phyloP scores from a whole-genome alignment of 2,329 filamentous ascomycete species.

The Cordyceps militaris region DNA sequence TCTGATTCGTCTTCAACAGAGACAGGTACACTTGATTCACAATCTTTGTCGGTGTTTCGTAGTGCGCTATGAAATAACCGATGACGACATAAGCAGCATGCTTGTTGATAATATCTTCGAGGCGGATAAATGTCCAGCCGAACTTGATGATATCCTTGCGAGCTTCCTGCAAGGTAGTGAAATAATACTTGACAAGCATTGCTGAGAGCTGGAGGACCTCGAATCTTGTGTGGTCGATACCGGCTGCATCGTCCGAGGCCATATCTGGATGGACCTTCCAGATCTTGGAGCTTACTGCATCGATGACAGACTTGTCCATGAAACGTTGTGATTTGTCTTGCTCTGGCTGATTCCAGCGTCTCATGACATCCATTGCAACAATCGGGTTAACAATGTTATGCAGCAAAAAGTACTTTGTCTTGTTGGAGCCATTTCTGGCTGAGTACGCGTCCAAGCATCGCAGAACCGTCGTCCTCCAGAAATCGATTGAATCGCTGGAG shows the following conservation, averaged over 20 bases:
- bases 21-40: conserved; percentile 92
- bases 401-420: conserved; percentile 86
- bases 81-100: conserved; percentile 96
- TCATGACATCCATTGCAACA: conserved; percentile 91
- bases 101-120: conserved; percentile 99
- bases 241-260: conserved; percentile 72
- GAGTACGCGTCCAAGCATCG: conserved; percentile 85
- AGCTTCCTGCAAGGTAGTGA: conserved; percentile 77
- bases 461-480: conserved; percentile 74
- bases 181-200: conserved; percentile 91
- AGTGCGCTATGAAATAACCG: conserved; percentile 94
- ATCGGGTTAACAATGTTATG: conserved; percentile 93
- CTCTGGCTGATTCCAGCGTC: conserved; percentile 60
- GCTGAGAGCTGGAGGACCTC: conserved; percentile 93
- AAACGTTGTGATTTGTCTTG: conserved; percentile 57
- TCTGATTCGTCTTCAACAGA: conserved; percentile 85
- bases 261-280: conserved; percentile 88
- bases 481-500: conserved; percentile 74
- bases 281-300: conserved; percentile 83
- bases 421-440: conserved; percentile 70
- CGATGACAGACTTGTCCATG: conserved; percentile 80
- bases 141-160: conserved; percentile 99
- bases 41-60: conserved; percentile 94
- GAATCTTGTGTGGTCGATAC: conserved; percentile 93
- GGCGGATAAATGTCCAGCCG: conserved; percentile 93